Evolutionary conservation across 352 stramenopile genomes (phyloP).

Genomic region (Phytopythium helicoides): DNA sequence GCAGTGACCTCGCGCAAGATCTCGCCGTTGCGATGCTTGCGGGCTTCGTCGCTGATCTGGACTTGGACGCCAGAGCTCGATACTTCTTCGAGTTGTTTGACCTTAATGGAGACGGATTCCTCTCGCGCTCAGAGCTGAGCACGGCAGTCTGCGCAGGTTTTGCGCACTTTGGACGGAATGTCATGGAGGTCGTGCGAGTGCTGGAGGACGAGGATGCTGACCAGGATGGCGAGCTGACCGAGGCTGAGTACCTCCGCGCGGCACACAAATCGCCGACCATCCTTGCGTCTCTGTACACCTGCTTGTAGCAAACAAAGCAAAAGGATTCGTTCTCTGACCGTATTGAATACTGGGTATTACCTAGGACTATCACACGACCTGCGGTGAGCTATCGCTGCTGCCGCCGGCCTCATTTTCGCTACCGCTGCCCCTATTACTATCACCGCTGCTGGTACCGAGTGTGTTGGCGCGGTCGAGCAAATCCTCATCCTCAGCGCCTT

Average conservation of each 20-base stretch:
- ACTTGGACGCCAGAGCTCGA: constrained; percentile 28
- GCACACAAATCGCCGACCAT: constrained; percentile 30
- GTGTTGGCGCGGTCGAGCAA: constrained; percentile 4
- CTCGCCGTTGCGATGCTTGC: constrained; percentile 27
- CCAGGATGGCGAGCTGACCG: constrained; percentile 36
- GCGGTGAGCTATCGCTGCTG: background rate
- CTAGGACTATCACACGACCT: constrained; percentile 3
- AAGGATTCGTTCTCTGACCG: too few species aligned
- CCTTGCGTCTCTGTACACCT: constrained; percentile 43
- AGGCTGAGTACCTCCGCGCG: constrained; percentile 31
- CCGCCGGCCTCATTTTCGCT: background rate
- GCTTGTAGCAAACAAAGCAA: constrained; percentile 5
- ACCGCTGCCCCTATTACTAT: constrained; percentile 1
- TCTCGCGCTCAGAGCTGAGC: constrained; percentile 30
- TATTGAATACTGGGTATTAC: too few species aligned
- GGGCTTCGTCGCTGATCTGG: constrained; percentile 12
- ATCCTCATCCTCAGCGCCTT: background rate
- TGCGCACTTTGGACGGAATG: constrained; percentile 30
- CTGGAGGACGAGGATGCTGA: constrained; percentile 38
- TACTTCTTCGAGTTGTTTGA: constrained; percentile 47
- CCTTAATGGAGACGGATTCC: constrained; percentile 21
- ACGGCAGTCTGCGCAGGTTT: constrained; percentile 36
- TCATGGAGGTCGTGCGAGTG: constrained; percentile 35
- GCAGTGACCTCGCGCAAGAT: constrained; percentile 26
- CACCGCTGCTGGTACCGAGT: constrained; percentile 4